phyloP scores from a whole-genome alignment of 2,329 filamentous ascomycete genomes.

The Epichloe festucae region DNA sequence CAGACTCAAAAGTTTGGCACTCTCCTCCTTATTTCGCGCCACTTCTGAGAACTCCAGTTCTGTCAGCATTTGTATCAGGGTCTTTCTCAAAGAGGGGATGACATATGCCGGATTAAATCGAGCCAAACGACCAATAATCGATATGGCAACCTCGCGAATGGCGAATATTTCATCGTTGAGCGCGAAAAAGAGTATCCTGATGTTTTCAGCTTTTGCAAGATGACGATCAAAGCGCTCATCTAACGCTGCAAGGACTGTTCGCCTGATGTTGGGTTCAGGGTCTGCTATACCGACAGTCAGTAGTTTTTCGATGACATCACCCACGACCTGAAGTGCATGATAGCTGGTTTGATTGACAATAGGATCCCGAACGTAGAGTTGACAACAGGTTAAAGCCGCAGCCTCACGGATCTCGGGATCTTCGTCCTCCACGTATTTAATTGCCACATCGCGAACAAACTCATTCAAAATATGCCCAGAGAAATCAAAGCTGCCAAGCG shows the following conservation, averaged over 20 bases:
- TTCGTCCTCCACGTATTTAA: constrained; percentile 95
- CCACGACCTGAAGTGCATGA: constrained; percentile 91
- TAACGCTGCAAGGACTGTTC: constrained; percentile 76
- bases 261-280: constrained; percentile 74
- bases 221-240: constrained; percentile 93
- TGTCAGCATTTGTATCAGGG: constrained; percentile 88
- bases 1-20: constrained; percentile 81
- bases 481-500: constrained; percentile 96
- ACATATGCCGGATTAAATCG: constrained; percentile 92
- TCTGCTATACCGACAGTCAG: constrained; percentile 92
- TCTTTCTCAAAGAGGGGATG: constrained; percentile 87
- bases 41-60: constrained; percentile 95
- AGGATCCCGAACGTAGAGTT: constrained; percentile 90
- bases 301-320: constrained; percentile 94
- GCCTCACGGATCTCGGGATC: constrained; percentile 88
- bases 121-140: constrained; percentile 88
- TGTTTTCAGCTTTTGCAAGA: constrained; percentile 94
- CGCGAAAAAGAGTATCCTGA: constrained; percentile 86
- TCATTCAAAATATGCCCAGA: constrained; percentile 88
- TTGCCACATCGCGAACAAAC: constrained; percentile 94
- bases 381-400: constrained; percentile 90
- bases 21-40: constrained; percentile 89
- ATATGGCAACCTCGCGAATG: constrained; percentile 88
- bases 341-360: constrained; percentile 97
- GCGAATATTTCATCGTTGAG: constrained; percentile 89